phyloP scores from a whole-genome alignment of 2,329 filamentous ascomycete genomes.

The Shiraia sp. region DNA sequence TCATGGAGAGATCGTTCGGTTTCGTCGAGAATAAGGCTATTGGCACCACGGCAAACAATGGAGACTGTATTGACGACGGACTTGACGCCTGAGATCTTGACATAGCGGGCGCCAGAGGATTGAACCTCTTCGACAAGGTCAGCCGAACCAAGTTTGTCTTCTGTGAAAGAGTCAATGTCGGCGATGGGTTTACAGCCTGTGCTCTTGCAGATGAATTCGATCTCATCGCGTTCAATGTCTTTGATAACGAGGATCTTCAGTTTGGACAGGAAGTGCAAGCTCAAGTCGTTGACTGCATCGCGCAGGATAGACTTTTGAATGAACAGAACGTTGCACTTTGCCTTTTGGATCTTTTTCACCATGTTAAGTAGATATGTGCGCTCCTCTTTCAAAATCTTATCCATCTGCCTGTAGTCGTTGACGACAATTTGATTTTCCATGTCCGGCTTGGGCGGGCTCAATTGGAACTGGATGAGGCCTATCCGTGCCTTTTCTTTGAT shows the following conservation, averaged over 20 bases:
- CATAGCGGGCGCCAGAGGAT: slow-evolving; percentile 83
- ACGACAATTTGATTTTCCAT: slow-evolving; percentile 99
- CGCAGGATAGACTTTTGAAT: slow-evolving; percentile 98
- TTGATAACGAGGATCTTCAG: slow-evolving; percentile 95
- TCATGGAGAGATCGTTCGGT: slow-evolving; percentile 96
- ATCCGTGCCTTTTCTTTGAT: slow-evolving; percentile 98
- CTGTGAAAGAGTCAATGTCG: slow-evolving; percentile 96
- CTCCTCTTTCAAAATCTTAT: slow-evolving; percentile 99
- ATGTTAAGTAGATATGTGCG: slow-evolving; percentile 97
- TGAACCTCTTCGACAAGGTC: slow-evolving; percentile 93
- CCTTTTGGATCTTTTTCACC: slow-evolving; percentile 99
- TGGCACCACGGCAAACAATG: slow-evolving; percentile 91
- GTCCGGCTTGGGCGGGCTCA: slow-evolving; percentile 96
- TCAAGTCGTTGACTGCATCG: slow-evolving; percentile 96
- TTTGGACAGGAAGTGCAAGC: slow-evolving; percentile 95
- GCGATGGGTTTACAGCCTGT: slow-evolving; percentile 99
- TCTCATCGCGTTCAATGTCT: slow-evolving; percentile 97
- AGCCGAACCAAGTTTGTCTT: slow-evolving; percentile 94
- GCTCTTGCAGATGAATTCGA: slow-evolving; percentile 99
- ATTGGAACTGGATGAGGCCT: slow-evolving; percentile 96
- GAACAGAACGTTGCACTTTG: slow-evolving; percentile 97
- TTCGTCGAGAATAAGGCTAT: slow-evolving; percentile 92
- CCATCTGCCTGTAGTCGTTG: slow-evolving; percentile 99
- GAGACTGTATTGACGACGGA: slow-evolving; percentile 84
- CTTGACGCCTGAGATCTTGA: slow-evolving; percentile 93